phyloP scores from a whole-genome alignment of 257 asterid species.

The Solanum megistacrolobum region DNA sequence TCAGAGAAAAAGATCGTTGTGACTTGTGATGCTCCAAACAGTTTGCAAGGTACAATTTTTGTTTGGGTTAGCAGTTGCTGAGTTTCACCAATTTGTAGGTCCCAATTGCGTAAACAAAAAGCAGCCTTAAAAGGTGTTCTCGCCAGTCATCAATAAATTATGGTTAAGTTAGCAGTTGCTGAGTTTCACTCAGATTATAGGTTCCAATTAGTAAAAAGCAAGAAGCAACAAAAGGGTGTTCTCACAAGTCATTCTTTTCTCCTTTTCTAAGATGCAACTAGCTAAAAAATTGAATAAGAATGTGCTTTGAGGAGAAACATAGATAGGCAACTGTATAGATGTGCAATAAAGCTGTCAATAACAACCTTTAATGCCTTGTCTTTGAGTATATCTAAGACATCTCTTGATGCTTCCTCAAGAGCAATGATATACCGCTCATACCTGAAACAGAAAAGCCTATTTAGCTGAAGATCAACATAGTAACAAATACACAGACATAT shows the following conservation, averaged over 20 bases:
- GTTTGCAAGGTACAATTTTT: neutral
- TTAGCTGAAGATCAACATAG: neutral
- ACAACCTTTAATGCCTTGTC: slow-evolving; percentile 86
- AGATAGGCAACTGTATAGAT: neutral
- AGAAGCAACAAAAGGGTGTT: neutral
- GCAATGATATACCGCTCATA: slow-evolving; percentile 66
- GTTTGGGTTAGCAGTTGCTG: neutral
- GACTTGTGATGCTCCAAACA: neutral
- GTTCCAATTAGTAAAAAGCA: neutral
- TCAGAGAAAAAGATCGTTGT: neutral
- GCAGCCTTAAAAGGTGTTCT: neutral
- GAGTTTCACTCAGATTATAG: neutral
- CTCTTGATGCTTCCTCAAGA: slow-evolving; percentile 85
- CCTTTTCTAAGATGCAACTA: neutral
- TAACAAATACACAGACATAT: neutral
- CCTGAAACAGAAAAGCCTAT: slow-evolving; percentile 23
- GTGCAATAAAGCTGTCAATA: neutral
- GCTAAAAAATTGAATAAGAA: neutral
- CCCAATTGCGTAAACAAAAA: neutral
- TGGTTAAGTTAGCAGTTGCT: neutral
- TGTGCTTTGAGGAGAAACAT: slow-evolving; percentile 1
- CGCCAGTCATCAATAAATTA: neutral
- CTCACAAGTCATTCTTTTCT: neutral
- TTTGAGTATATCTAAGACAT: slow-evolving; percentile 67
- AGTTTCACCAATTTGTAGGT: neutral